Evolutionary conservation across 129 eudicot species (phyloP), one percentile per base, ranked within the genome.

Genomic region (Flaveria brownii): DNA sequence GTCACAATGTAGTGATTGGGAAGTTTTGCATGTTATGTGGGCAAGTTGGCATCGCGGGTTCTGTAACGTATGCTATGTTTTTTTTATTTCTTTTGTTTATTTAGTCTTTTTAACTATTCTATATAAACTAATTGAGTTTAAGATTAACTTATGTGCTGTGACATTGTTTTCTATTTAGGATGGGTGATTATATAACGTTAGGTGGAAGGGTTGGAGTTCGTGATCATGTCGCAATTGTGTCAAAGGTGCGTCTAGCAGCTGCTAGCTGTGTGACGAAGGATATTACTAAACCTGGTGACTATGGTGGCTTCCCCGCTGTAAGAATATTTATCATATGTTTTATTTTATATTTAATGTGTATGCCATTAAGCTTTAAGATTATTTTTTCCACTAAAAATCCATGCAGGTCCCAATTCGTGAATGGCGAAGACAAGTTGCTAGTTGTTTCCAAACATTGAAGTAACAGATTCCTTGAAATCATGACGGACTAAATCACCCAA

Each of bases 231-330:
- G 81, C 86, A 79, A 84, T 95, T 73, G 87, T 73, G 66, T 89
- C 95, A 25, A 86, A 89, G 89, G 98, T 94, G 52, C 85, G 93
- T 41, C 77, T 94, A 78, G 98, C 98, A 76, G 98, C 93, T 55
- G 89, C 88, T 71, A 89, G 93, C 81, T 89, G 90, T 63, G 97
- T 89, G 67, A 91, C 98, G 33, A 94, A 91, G 84, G 90, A 85
- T 81, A 91, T 94, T 71, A 85, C 15, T 66, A 87, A 80, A 82
- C 90, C 97, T 2, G 98, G 97, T 16, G 97, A 94, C 84, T 91
- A 91, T 81, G 97, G 91, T 52, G 98, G 98, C 72, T 94, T 94
- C 77, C 97, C 97, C 13, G 97, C 96, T 80, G 98, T 94, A 87
- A 86, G 93, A 33, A 73, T 70, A 49, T 70, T 74, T 70, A 5